Base-by-base conservation (phyloP, 2,329 filamentous ascomycete species). In the Paecilomyces dactylethromorphus region DNA sequence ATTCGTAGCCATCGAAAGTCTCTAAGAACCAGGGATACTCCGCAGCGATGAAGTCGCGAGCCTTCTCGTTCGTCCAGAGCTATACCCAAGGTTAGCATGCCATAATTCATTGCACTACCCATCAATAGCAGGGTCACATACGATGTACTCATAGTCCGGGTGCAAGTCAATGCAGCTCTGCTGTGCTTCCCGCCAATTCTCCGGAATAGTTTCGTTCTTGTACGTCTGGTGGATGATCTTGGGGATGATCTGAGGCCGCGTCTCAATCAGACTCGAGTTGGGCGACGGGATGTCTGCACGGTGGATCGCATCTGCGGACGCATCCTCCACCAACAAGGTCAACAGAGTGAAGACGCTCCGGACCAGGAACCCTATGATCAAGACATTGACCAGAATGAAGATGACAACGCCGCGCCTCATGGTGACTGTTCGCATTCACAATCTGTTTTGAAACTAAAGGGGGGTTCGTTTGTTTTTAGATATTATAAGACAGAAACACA, bases 151-250 rank as follows among this genome's bases (percentile, higher is more conserved):
- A 71, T 87, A 92, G 64, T 87, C 86, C 1, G 84, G 80, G 69
- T 92, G 88, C 55, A 87, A 71, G 22, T 87, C 81, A 57, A 86
- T 76, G 74, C 89, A 91, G 65, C 81, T 87, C 73, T 85, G 77
- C 65, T 89, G 87, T 32, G 87, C 81, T 10, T 79, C 80, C 59
- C 79, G 74, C 89, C 89, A 91, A 56, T 86, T 82, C 53, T 76
- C 77, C 0, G 88, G 88, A 45, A 91, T 85, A 51, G 81, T 84
- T 58, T 87, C 83, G 69, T 89, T 90, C 67, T 84, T 84, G 74
- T 90, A 90, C 10, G 88, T 90, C 71, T 91, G 88, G 76, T 91
- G 88, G 58, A 91, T 89, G 68, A 91, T 90, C 74, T 88, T 89
- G 54, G 88, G 88, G 55, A 91, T 89, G 63, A 89, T 71, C 64